phyloP scores from a whole-genome alignment of 2,329 filamentous ascomycete genomes.

The Aspergillaceae sp. region DNA sequence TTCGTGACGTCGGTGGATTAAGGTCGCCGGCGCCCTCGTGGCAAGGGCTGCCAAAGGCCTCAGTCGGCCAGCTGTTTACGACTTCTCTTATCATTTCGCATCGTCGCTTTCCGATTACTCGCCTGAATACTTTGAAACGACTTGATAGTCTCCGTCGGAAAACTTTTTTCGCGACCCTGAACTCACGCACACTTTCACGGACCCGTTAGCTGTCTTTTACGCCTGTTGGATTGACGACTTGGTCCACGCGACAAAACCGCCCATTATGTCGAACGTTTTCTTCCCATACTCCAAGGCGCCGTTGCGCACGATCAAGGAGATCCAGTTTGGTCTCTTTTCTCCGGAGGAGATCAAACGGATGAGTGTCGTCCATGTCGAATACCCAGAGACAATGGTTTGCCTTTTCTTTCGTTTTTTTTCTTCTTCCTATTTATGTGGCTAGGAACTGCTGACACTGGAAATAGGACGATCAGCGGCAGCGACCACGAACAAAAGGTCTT shows the following conservation, averaged over 20 bases:
- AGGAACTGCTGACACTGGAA: conserved; percentile 12
- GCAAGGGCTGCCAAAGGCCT: conserved; percentile 42
- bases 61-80: conserved; percentile 32
- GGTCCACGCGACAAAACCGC: conserved; percentile 19
- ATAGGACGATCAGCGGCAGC: conserved; percentile 77
- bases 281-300: conserved; percentile 90
- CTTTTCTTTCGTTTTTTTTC: conserved; percentile 9
- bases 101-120: conserved; percentile 5
- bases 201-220: not conserved
- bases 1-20: conserved; percentile 29
- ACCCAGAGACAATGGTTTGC: conserved; percentile 89
- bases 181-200: conserved; percentile 6
- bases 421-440: not conserved
- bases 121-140: conserved; percentile 2
- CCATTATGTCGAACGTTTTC: conserved; percentile 81
- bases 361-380: conserved; percentile 92
- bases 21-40: conserved; percentile 39
- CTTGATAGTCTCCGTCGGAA: conserved; percentile 2
- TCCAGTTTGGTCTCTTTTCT: conserved; percentile 95
- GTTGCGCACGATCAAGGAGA: conserved; percentile 95
- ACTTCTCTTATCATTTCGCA: conserved; percentile 25
- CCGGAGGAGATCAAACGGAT: conserved; percentile 99
- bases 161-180: conserved; percentile 6
- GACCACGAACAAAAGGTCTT: conserved; percentile 81
- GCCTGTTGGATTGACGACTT: conserved; percentile 6